A percentile compares a stretch with the other conserved stretches of the same genome.
phyloP scores from a whole-genome alignment of 1,139 yeast genomes.

The Scheffersomyces titani region DNA sequence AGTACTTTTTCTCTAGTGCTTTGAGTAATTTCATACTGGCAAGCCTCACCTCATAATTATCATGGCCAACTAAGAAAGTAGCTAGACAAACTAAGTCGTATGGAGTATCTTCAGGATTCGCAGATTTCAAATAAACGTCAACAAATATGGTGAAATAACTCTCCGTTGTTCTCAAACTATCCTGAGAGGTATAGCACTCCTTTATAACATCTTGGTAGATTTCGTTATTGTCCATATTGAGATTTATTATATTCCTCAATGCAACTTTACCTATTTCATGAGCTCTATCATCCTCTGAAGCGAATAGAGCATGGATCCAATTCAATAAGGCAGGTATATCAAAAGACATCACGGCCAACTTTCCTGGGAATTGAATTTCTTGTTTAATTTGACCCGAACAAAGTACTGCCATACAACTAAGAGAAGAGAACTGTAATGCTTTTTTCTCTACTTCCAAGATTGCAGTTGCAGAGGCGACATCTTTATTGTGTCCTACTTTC shows the following conservation, averaged over 20 bases:
- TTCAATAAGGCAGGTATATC: slow-evolving; percentile 66
- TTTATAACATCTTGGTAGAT: slow-evolving; percentile 64
- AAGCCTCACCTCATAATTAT: slow-evolving; percentile 56
- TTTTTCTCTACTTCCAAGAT: slow-evolving; percentile 81
- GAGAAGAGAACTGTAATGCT: slow-evolving; percentile 68
- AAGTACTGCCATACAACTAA: slow-evolving; percentile 82
- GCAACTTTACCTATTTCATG: slow-evolving; percentile 74
- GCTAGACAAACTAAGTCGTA: slow-evolving; percentile 66
- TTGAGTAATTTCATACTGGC: slow-evolving; percentile 62
- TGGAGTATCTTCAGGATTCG: slow-evolving; percentile 44
- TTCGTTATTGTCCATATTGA: slow-evolving; percentile 58
- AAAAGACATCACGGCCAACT: slow-evolving; percentile 58
- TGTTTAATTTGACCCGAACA: slow-evolving; percentile 68
- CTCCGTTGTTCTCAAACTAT: slow-evolving; percentile 53
- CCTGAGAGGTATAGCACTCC: slow-evolving; percentile 66
- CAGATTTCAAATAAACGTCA: slow-evolving; percentile 50
- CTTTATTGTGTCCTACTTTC: slow-evolving; percentile 44
- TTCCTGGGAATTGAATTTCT: slow-evolving; percentile 45
- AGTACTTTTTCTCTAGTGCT: slow-evolving; percentile 55
- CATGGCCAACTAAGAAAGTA: slow-evolving; percentile 69
- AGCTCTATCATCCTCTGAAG: slow-evolving; percentile 58
- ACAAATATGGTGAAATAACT: slow-evolving; percentile 73
- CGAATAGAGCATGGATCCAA: slow-evolving; percentile 77
- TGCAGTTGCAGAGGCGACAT: slow-evolving; percentile 61
- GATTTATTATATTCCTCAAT: slow-evolving; percentile 60